phyloP scores from a whole-genome alignment of 257 asterid species.

The Rauvolfia tetraphylla region DNA sequence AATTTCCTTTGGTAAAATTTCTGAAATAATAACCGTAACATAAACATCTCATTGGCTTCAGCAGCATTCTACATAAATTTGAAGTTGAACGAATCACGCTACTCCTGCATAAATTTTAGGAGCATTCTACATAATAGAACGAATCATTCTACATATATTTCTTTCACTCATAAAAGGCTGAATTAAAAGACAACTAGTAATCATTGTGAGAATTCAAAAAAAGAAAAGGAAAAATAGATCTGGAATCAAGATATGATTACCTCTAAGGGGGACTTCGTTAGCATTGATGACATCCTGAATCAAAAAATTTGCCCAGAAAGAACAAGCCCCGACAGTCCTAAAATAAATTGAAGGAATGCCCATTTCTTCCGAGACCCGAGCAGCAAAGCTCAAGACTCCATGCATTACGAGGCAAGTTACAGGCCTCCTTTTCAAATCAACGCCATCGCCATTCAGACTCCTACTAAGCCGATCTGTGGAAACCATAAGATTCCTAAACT shows the following conservation, averaged over 20 bases:
- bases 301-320: conserved; percentile 22
- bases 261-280: conserved; percentile 9
- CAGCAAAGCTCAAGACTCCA: conserved; percentile 17
- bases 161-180: no score
- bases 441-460: background rate
- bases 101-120: no score
- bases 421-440: background rate
- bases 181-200: no score
- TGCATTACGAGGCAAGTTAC: conserved; percentile 1
- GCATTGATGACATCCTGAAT: conserved; percentile 19
- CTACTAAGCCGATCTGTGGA: conserved; percentile 8
- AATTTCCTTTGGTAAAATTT: background rate
- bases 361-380: conserved; percentile 11
- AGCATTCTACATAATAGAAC: no score
- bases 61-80: no score
- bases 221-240: background rate
- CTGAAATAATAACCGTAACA: background rate
- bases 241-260: background rate
- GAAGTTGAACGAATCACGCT: no score
- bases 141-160: no score
- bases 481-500: conserved; percentile 10
- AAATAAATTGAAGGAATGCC: conserved; percentile 17
- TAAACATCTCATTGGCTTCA: background rate
- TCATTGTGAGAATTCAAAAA: no score
- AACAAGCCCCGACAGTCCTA: conserved; percentile 16